Base-by-base conservation (phyloP, 2,329 filamentous ascomycete genomes). In the Neofusicoccum cordaticola region DNA sequence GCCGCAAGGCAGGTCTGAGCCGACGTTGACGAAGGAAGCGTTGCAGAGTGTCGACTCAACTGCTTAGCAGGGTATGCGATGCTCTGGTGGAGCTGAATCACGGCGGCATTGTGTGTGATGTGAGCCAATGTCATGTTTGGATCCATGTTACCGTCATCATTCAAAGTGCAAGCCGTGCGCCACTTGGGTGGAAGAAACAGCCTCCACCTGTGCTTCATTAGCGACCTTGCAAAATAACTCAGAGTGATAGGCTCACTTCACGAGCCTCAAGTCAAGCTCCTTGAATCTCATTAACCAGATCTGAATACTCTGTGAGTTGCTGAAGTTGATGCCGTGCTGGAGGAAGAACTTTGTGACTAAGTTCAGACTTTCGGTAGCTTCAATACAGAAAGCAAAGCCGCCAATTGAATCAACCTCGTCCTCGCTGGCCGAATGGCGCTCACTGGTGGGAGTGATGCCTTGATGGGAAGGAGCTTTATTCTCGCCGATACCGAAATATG, bases 401-500 rank as follows among this genome's bases (percentile, higher is more conserved):
- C 72, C 79, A 1, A 80, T 62, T 4, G 72, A 72, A 6, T 69
- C 68, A 19, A 35, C 31, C 6, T 60, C 56, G 11, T 15, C 19
- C 17, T 74, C 71, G 8, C 71, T 71, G 2, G 70, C 71, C 12
- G 67, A 64, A 3, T 71, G 69, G 35, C 64, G 68, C 67, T 52
- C 68, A 41, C 57, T 66, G 52, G 50, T 68, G 41, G 65, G 70
- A 11, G 71, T 65, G 2, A 66, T 50, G 12, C 67, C 67, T 39
- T 62, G 65, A 37, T 67, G 34, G 65, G 51, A n/a, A 35, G 67
- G 69, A 9, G 71, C 69, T 50, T n/a, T 37, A n/a, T 71, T 71
- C 37, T 78, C 75, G 2, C 75, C 71, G 4, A 81, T 73, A 5
- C 78, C 79, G 67, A 81, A 81, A 62, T 75, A 80, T 0, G 78